These are phyloP conservation scores for Cryphonectria carpinicola DNA, from an alignment of 2,329 filamentous ascomycete species.

Conservation along the genomic window DNA sequence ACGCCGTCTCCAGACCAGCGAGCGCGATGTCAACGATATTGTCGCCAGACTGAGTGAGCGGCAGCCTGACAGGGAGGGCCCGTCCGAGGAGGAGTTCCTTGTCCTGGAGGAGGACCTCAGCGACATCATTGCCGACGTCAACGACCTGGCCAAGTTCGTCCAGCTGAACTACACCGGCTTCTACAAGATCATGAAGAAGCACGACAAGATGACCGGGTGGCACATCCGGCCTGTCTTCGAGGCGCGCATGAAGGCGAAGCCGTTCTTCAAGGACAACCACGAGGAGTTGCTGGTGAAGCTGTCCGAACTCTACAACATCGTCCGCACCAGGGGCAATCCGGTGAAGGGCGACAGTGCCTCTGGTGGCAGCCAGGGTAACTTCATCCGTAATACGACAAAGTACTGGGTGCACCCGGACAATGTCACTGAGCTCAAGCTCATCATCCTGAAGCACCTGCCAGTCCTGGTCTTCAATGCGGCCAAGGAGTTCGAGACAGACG, in stretches of 20 bases:
- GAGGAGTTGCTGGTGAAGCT: slow-evolving; percentile 94
- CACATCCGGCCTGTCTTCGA: slow-evolving; percentile 95
- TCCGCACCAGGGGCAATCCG: slow-evolving; percentile 89
- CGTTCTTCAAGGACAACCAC: slow-evolving; percentile 99
- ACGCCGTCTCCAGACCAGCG: slow-evolving; percentile 82
- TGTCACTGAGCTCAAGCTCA: slow-evolving; percentile 96
- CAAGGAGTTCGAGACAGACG: slow-evolving; percentile 91
- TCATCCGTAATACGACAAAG: slow-evolving; percentile 96
- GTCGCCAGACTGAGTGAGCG: slow-evolving; percentile 73
- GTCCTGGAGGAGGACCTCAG: slow-evolving; percentile 92
- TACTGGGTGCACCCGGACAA: slow-evolving; percentile 99
- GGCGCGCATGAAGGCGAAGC: slow-evolving; percentile 89
- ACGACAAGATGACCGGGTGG: slow-evolving; percentile 96
- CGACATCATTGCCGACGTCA: slow-evolving; percentile 97
- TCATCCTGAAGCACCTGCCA: slow-evolving; percentile 95
- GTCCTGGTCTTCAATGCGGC: slow-evolving; percentile 96
- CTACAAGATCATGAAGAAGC: slow-evolving; percentile 99
- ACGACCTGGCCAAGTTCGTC: slow-evolving; percentile 97
- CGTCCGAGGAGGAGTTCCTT: slow-evolving; percentile 90
- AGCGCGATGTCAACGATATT: slow-evolving; percentile 88
- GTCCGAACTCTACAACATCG: slow-evolving; percentile 92
- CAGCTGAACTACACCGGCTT: slow-evolving; percentile 99
- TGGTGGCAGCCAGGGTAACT: slow-evolving; percentile 90
- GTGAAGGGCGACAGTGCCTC: slow-evolving; percentile 90
- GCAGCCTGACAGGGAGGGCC: slow-evolving; percentile 59